Percentiles rank a stretch among this genome's conserved stretches.
Evolutionary conservation across 208 protist genomes (phyloP).

Genomic region (Naegleria lovaniensis): DNA sequence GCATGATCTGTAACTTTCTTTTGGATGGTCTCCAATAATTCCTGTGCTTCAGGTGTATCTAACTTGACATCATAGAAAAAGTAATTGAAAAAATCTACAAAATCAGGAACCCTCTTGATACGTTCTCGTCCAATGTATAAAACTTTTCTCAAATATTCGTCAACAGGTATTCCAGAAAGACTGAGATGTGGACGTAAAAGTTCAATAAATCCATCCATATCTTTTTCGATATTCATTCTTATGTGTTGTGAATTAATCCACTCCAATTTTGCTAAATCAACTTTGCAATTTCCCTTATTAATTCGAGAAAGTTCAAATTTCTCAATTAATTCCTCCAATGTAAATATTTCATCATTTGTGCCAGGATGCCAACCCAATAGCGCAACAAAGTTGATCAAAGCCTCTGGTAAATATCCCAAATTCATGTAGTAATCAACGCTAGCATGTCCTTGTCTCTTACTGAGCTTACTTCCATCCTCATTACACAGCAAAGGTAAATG

Average conservation of each 20-base stretch:
- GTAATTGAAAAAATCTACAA: constrained; percentile 3
- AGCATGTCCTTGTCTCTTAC: constrained; percentile 54
- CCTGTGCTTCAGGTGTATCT: background rate
- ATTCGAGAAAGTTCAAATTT: constrained; percentile 35
- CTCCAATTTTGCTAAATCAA: constrained; percentile 43
- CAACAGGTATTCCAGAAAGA: background rate
- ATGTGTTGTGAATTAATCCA: constrained; percentile 49
- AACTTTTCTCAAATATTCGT: background rate
- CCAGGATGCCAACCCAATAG: constrained; percentile 47
- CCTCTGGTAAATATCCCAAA: constrained; percentile 46
- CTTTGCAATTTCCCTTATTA: constrained; percentile 35
- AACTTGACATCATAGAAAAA: constrained; percentile 2
- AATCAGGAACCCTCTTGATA: background rate
- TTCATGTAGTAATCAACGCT: constrained; percentile 36
- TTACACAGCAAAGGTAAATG: constrained; percentile 60
- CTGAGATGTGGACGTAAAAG: background rate
- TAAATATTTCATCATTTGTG: constrained; percentile 43
- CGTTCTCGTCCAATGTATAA: background rate
- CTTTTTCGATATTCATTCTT: constrained; percentile 30
- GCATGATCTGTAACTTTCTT: background rate
- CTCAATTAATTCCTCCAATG: constrained; percentile 44
- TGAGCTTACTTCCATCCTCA: constrained; percentile 51
- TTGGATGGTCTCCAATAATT: background rate
- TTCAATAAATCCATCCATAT: background rate
- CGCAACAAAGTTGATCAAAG: constrained; percentile 59